Percentiles rank a stretch among this genome's conserved stretches.
Evolutionary conservation across 1,284 basidiomycete species (phyloP).

Genomic region (Lignosus rhinocerotis): DNA sequence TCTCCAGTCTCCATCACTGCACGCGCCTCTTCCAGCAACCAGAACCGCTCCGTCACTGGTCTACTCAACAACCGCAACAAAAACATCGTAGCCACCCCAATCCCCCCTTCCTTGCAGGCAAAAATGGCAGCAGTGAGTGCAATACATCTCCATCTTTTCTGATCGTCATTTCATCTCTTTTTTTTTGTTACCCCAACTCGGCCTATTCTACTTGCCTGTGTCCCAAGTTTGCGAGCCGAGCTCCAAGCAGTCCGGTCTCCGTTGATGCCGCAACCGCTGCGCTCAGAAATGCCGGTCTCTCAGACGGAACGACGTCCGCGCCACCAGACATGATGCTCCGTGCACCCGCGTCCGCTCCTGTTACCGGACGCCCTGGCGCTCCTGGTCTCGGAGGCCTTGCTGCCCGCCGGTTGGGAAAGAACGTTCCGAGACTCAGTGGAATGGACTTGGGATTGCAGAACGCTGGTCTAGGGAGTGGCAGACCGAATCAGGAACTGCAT

Average conservation of each 20-base stretch:
- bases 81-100: constrained; percentile 53
- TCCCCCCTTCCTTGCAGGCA: constrained; percentile 88
- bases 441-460: constrained; percentile 57
- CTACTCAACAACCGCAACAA: constrained; percentile 40
- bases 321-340: constrained; percentile 27
- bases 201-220: constrained; percentile 1
- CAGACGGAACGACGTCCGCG: constrained; percentile 30
- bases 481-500: constrained; percentile 43
- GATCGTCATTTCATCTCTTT: constrained; percentile 12
- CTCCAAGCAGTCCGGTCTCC: constrained; percentile 25
- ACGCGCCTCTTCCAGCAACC: constrained; percentile 20
- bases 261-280: constrained; percentile 43
- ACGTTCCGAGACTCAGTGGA: constrained; percentile 60
- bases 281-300: constrained; percentile 40
- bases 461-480: constrained; percentile 72
- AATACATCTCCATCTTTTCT: not conserved
- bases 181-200: not conserved
- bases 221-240: constrained; percentile 50
- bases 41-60: constrained; percentile 40
- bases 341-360: constrained; percentile 29
- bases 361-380: constrained; percentile 23
- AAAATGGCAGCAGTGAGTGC: constrained; percentile 85
- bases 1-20: constrained; percentile 22
- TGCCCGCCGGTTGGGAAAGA: constrained; percentile 43
- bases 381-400: constrained; percentile 40